Evolutionary conservation across 306 rosid species (phyloP).

Genomic region (Neltuma alba): DNA sequence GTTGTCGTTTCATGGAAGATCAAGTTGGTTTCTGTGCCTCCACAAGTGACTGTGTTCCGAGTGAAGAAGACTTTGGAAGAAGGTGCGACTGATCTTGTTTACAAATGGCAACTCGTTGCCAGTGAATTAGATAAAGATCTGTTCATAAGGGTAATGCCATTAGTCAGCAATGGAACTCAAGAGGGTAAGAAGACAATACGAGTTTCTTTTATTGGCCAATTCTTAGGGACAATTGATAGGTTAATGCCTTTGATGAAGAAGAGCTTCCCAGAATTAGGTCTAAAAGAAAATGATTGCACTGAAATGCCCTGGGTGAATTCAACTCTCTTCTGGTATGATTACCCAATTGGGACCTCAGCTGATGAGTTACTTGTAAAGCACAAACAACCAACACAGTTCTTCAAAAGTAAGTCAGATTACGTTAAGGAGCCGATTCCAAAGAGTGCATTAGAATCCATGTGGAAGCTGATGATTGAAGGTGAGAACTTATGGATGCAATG

Average conservation of each 20-base stretch:
- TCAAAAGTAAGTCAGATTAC: conserved; percentile 45
- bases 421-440: conserved; percentile 42
- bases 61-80: conserved; percentile 24
- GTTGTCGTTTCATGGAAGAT: conserved; percentile 49
- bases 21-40: conserved; percentile 34
- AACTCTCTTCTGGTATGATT: conserved; percentile 33
- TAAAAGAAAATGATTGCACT: conserved; percentile 29
- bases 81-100: conserved; percentile 33
- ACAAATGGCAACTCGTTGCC: conserved; percentile 42
- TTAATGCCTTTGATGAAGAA: conserved; percentile 14
- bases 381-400: background rate
- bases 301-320: conserved; percentile 47
- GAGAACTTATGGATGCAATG: conserved; percentile 39
- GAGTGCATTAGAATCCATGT: conserved; percentile 29
- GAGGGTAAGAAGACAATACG: conserved; percentile 12
- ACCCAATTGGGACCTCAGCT: conserved; percentile 26
- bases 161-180: conserved; percentile 17
- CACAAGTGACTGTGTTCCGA: conserved; percentile 39
- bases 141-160: conserved; percentile 36
- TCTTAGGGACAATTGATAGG: conserved; percentile 26
- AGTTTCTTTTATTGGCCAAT: conserved; percentile 35
- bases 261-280: conserved; percentile 37
- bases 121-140: conserved; percentile 29
- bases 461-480: conserved; percentile 39
- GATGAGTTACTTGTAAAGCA: conserved; percentile 28